A percentile compares a stretch with the other conserved stretches of the same genome.
Evolutionary conservation across 2,329 filamentous ascomycete species (phyloP).

Genomic region (Aureobasidium uvarum): DNA sequence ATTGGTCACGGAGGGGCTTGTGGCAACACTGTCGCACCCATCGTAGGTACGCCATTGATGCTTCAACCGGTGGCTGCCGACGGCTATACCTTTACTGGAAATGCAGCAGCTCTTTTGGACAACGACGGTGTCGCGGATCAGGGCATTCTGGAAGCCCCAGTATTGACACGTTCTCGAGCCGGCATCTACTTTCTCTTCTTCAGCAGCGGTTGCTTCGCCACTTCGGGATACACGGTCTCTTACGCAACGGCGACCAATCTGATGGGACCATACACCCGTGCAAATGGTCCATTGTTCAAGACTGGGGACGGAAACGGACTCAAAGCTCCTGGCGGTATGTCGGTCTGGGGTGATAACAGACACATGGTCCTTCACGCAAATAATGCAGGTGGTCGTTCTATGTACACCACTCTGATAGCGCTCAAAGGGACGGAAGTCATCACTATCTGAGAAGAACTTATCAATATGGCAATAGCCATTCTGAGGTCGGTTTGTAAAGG

Average conservation of each 20-base stretch:
- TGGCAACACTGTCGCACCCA: constrained; percentile 35
- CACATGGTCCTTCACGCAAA: constrained; percentile 40
- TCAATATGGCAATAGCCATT: background rate
- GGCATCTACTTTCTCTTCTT: constrained; percentile 36
- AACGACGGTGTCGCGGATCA: constrained; percentile 36
- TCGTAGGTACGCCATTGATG: constrained; percentile 37
- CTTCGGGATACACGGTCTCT: constrained; percentile 33
- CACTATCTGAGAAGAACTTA: background rate
- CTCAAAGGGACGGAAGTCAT: constrained; percentile 17
- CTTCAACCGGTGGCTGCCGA: constrained; percentile 37
- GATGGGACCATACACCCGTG: constrained; percentile 32
- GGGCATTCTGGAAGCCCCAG: constrained; percentile 39
- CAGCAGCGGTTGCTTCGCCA: constrained; percentile 33
- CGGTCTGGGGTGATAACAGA: constrained; percentile 34
- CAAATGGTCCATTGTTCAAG: constrained; percentile 31
- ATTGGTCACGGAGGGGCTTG: constrained; percentile 35
- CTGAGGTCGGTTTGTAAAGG: background rate
- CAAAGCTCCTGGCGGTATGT: constrained; percentile 37
- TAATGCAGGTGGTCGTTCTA: constrained; percentile 28
- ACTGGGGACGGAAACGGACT: constrained; percentile 34
- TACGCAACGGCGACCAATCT: constrained; percentile 34
- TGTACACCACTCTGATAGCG: constrained; percentile 28
- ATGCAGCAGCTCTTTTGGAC: constrained; percentile 34
- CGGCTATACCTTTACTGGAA: constrained; percentile 36
- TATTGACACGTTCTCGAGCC: constrained; percentile 32